A percentile compares a stretch with the other conserved stretches of the same genome.
Conservation (phyloP, 2,329 filamentous ascomycete genomes). For the Botryosphaeria agaves region DNA sequence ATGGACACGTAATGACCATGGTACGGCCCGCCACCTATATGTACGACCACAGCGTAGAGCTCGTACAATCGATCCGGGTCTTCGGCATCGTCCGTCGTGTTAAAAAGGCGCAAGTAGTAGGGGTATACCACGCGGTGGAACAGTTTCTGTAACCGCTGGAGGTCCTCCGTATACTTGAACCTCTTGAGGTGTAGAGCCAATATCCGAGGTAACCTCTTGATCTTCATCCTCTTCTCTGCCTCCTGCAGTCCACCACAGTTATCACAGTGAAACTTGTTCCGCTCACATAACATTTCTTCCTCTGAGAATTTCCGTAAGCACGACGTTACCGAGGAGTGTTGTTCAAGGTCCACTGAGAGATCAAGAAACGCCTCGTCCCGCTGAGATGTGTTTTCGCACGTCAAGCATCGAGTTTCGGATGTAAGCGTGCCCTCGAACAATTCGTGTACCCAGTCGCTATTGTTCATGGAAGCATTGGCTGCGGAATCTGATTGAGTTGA, state of each 20-base stretch:
- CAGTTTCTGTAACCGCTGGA: slow-evolving; percentile 83
- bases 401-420: slow-evolving; percentile 90
- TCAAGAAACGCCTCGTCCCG: slow-evolving; percentile 93
- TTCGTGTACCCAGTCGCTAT: slow-evolving; percentile 74
- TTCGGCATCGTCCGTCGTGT: slow-evolving; percentile 88
- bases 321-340: slow-evolving; percentile 90
- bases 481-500: slow-evolving; percentile 1
- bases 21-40: slow-evolving; percentile 91
- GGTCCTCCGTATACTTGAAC: slow-evolving; percentile 96
- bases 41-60: slow-evolving; percentile 90
- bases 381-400: slow-evolving; percentile 89
- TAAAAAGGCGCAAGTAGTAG: slow-evolving; percentile 90
- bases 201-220: slow-evolving; percentile 83
- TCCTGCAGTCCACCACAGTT: slow-evolving; percentile 93
- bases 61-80: slow-evolving; percentile 91
- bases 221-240: slow-evolving; percentile 98
- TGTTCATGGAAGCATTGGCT: slow-evolving; percentile 6
- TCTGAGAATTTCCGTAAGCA: slow-evolving; percentile 92
- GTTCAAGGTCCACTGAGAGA: slow-evolving; percentile 84
- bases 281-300: slow-evolving; percentile 95
- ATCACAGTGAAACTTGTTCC: slow-evolving; percentile 98
- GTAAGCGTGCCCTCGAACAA: slow-evolving; percentile 90
- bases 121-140: slow-evolving; percentile 96
- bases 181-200: slow-evolving; percentile 86
- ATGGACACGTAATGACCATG: slow-evolving; percentile 97